A percentile compares a stretch with the other conserved stretches of the same genome.
Evolutionary conservation across 108 stramenopile species (phyloP).

Genomic region (Cyclotella distinguenda): DNA sequence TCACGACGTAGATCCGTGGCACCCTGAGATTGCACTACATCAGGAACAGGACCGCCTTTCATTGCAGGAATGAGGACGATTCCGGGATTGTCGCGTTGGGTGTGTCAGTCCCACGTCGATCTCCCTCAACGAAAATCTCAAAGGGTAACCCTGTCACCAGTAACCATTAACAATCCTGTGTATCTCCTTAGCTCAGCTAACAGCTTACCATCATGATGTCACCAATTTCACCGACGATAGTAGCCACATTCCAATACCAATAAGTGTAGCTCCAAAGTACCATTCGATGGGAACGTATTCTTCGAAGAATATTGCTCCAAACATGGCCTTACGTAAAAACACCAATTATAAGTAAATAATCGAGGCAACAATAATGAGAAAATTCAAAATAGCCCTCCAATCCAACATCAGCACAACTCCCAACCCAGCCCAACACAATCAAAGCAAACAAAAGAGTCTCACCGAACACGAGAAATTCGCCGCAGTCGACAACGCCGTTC

Average conservation of each 20-base stretch:
- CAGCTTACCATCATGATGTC: constrained; percentile 2
- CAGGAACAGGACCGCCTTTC: too few species aligned
- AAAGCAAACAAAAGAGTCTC: constrained; percentile 7
- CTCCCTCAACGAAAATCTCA: too few species aligned
- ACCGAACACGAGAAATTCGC: constrained; percentile 66
- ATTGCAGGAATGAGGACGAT: too few species aligned
- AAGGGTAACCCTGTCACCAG: too few species aligned
- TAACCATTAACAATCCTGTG: too few species aligned
- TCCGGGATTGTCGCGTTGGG: too few species aligned
- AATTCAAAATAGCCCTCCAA: not conserved
- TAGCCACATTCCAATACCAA: constrained; percentile 38
- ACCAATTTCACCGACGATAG: constrained; percentile 33
- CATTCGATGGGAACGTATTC: constrained; percentile 39
- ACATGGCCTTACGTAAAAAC: constrained; percentile 26
- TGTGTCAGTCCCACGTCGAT: too few species aligned
- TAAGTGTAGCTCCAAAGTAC: constrained; percentile 40
- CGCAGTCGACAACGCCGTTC: constrained; percentile 68
- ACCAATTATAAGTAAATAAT: not conserved
- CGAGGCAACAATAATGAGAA: not conserved
- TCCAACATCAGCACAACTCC: not conserved
- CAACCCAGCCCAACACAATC: not conserved
- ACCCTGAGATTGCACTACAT: too few species aligned
- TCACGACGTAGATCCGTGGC: too few species aligned
- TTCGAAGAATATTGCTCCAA: constrained; percentile 42
- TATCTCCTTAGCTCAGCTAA: too few species aligned